These are phyloP conservation scores for Flaveria linearis DNA, from an alignment of 129 eudicot genomes.

Conservation along the genomic window DNA sequence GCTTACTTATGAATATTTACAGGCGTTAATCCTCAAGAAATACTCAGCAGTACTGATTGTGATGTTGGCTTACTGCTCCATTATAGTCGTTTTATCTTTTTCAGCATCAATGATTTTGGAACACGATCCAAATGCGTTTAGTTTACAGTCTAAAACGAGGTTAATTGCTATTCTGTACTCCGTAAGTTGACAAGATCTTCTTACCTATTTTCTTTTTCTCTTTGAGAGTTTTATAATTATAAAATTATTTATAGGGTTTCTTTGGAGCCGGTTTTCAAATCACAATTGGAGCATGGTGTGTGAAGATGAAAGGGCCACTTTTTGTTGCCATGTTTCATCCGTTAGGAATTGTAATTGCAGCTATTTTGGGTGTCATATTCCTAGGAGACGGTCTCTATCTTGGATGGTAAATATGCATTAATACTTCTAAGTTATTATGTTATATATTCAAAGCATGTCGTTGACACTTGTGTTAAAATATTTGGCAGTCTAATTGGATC, in stretches of 20 bases:
- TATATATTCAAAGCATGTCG: not conserved
- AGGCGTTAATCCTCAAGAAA: constrained; percentile 34
- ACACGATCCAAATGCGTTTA: constrained; percentile 26
- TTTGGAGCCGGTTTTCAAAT: constrained; percentile 61
- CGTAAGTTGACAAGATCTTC: constrained; percentile 22
- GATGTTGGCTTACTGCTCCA: constrained; percentile 36
- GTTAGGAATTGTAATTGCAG: constrained; percentile 60
- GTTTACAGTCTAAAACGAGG: constrained; percentile 27
- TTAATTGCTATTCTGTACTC: constrained; percentile 32
- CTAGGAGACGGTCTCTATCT: constrained; percentile 57
- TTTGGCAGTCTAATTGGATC: constrained; percentile 56
- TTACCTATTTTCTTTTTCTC: not conserved
- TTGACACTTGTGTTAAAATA: constrained; percentile 5
- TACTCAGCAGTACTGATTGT: constrained; percentile 33
- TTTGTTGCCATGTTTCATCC: constrained; percentile 75
- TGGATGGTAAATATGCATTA: constrained; percentile 54
- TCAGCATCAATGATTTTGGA: constrained; percentile 27
- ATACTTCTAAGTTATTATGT: not conserved
- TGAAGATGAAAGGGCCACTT: constrained; percentile 66
- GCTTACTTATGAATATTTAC: constrained; percentile 20
- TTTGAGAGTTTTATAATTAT: not conserved
- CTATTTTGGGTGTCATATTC: constrained; percentile 46
- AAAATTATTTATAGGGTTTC: constrained; percentile 38
- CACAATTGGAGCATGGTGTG: constrained; percentile 56
- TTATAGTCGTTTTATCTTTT: constrained; percentile 26